A percentile compares a stretch with the other conserved stretches of the same genome.
Evolutionary conservation across 306 rosid genomes (phyloP).

Genomic region (Betula pendula): DNA sequence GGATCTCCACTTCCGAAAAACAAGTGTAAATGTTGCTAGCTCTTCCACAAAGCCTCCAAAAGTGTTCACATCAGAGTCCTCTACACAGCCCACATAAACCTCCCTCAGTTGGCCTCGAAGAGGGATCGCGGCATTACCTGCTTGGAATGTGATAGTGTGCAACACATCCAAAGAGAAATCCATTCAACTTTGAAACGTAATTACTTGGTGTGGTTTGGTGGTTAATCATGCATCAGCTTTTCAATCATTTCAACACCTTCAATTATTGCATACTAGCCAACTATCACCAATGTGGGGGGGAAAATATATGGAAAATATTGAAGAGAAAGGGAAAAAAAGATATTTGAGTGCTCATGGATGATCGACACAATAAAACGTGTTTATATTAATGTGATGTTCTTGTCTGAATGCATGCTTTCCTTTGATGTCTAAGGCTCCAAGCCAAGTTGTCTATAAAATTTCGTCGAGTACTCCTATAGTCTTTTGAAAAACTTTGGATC

Average conservation of each 20-base stretch:
- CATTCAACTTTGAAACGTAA: conserved; percentile 31
- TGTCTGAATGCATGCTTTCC: too few relatives aligned
- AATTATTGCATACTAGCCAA: conserved; percentile 24
- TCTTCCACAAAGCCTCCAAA: conserved; percentile 19
- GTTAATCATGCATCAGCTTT: conserved; percentile 6
- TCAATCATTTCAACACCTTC: conserved; percentile 20
- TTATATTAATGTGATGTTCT: too few relatives aligned
- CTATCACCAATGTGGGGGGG: conserved; percentile 12
- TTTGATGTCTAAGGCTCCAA: too few relatives aligned
- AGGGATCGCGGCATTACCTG: neutral
- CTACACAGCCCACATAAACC: conserved; percentile 38
- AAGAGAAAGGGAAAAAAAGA: too few relatives aligned
- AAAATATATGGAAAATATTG: neutral
- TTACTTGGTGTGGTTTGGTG: conserved; percentile 19
- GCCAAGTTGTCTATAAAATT: too few relatives aligned
- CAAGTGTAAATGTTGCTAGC: neutral
- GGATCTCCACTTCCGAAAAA: neutral
- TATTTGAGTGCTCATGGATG: too few relatives aligned
- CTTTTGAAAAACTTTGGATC: too few relatives aligned
- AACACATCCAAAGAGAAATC: conserved; percentile 12
- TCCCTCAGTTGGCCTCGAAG: conserved; percentile 38
- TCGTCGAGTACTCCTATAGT: too few relatives aligned
- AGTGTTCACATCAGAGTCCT: conserved; percentile 20
- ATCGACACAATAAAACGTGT: too few relatives aligned
- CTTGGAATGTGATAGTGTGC: conserved; percentile 6